Conservation (phyloP, 2,329 filamentous ascomycete species). For the Corniculantispora saksenae region DNA sequence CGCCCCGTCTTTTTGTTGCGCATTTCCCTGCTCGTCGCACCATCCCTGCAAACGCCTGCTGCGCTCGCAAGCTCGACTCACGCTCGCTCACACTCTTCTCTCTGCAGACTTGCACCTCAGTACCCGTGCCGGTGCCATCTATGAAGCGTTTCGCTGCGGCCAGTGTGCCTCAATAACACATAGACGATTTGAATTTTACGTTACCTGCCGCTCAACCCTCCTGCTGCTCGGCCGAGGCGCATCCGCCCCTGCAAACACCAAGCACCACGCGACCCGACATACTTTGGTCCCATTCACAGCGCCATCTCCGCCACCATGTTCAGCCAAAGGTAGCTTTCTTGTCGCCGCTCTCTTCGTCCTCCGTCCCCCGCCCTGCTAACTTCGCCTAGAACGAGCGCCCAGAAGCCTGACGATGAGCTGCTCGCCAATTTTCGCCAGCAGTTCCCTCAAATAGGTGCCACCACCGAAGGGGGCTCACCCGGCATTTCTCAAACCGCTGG, state of each 20-base stretch:
- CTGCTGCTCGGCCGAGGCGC: background rate
- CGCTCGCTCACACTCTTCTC: background rate
- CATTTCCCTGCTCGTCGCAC: background rate
- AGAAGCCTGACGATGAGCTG: conserved; percentile 84
- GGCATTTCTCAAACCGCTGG: conserved; percentile 37
- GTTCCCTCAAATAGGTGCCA: conserved; percentile 71
- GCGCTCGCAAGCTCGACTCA: background rate
- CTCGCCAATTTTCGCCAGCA: conserved; percentile 80
- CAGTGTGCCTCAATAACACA: conserved; percentile 10
- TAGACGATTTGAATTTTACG: background rate
- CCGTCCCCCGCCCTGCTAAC: background rate
- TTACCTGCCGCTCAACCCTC: background rate
- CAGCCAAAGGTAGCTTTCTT: conserved; percentile 18
- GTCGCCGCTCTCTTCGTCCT: background rate
- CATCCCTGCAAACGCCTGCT: conserved; percentile 9
- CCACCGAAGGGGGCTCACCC: conserved; percentile 45
- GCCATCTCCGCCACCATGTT: conserved; percentile 18
- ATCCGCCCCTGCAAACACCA: conserved; percentile 5
- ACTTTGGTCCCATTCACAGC: background rate
- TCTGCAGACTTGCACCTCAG: background rate
- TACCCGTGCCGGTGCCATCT: conserved; percentile 3
- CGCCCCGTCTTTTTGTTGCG: background rate
- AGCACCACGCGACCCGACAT: conserved; percentile 12
- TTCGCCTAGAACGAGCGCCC: conserved; percentile 65
- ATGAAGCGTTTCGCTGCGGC: conserved; percentile 13